Evolutionary conservation across 140 eudicot genomes (phyloP).

Genomic region (Stevia rebaudiana): DNA sequence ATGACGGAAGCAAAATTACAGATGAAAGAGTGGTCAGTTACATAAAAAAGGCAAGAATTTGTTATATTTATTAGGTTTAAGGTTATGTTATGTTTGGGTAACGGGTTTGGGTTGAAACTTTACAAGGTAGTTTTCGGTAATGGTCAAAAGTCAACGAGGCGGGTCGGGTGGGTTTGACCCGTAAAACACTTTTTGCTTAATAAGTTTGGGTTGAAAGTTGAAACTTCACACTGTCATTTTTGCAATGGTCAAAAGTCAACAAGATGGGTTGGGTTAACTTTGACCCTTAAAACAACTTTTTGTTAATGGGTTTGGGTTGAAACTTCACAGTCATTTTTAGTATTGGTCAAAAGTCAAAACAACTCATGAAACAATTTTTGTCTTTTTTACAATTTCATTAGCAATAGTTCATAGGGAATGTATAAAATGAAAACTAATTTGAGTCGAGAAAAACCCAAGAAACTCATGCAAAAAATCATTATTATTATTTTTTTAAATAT

Average conservation of each 20-base stretch:
- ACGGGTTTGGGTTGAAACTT: background rate
- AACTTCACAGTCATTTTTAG: background rate
- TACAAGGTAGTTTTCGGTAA: background rate
- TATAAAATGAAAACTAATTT: background rate
- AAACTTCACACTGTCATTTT: no score
- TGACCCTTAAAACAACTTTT: no score
- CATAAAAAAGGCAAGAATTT: constrained; percentile 45
- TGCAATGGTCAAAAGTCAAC: no score
- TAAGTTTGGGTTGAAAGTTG: no score
- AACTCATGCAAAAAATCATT: no score
- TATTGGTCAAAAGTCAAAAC: background rate
- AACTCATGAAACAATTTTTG: background rate
- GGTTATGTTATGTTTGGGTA: background rate
- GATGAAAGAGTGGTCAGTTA: constrained; percentile 49
- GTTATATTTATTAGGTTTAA: background rate
- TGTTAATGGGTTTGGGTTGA: background rate
- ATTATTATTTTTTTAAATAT: no score
- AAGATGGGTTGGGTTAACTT: no score
- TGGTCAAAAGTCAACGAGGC: no score
- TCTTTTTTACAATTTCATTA: background rate
- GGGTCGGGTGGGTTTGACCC: no score
- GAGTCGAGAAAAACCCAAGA: background rate
- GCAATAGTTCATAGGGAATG: background rate
- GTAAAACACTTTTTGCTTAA: no score
- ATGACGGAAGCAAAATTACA: constrained; percentile 61